Base-by-base conservation (phyloP, 192 early-diverging fungal species). In the Glomus cerebriforme region DNA sequence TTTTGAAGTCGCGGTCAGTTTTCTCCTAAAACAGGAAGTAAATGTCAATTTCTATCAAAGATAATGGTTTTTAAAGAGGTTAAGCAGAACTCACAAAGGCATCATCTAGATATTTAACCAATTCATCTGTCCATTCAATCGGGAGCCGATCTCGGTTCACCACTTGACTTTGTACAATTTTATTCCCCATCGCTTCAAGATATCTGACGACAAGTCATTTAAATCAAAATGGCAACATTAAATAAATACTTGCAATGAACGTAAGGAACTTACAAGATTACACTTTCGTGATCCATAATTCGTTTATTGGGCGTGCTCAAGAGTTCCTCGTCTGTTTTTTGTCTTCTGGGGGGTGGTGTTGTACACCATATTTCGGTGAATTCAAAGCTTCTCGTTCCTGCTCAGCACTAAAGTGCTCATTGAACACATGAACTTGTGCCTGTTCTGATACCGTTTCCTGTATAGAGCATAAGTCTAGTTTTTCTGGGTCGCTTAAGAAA, bases 401-500 rank as follows among this genome's bases (percentile, higher is more conserved):
- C 59, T 59, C 22, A 0, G 59, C 19, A 24, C 17, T 17, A 19
- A 59, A 22, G 22, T 59, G 59, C 59, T 59, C 59, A 59, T 59
- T 1, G 19, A 59, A 59, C 59, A 4, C 59, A 59, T 59, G 24
- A 59, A 15, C 13, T 17, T 24, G 59, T 59, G 4, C 54, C 54
- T 58, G 54, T 58, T 58, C 54, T 58, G 59, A 17, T 59, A 24
- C 24, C 19, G 59, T 59, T 59, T 59, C 59, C 17, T 59, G 59
- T 59, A 59, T 59, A 59, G 19, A 59, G 59, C 59, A 7, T 59
- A 59, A 59, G 59, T 59, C 22, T 59, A 59, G 59, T 59, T 59
- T 59, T 24, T 22, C 59, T 59, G 59, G 24, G 22, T 24, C 59
- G 19, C 5, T 35, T 35, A 35, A n/a, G n/a, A n/a, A 58, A 58